Evolutionary conservation across 2,329 filamentous ascomycete species (phyloP), one percentile per base, ranked within the genome.

Genomic region (Nemania sp.): DNA sequence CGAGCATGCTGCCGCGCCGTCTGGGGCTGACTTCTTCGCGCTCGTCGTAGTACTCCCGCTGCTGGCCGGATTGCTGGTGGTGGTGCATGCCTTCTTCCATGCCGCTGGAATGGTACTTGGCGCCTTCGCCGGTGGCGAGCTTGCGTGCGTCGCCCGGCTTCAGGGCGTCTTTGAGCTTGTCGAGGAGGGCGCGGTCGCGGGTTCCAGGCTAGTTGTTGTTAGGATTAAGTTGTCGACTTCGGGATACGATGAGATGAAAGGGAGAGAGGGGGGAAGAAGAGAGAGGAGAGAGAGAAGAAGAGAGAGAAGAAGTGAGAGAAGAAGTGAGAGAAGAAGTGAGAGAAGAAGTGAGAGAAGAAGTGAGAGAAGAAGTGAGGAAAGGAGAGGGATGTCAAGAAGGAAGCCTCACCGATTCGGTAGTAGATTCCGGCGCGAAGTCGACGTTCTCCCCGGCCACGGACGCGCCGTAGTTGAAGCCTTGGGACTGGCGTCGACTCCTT

Each of bases 91-190:
- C 36, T n/a, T 46, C 43, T 39, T 46, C 57, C 37, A 51, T 42
- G 17, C 47, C 48, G 24, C 57, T 49, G 20, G 48, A 44, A n/a
- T n/a, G n/a, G n/a, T n/a, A n/a, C n/a, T n/a, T n/a, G n/a, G n/a
- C n/a, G n/a, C n/a, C n/a, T n/a, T n/a, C n/a, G n/a, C n/a, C n/a
- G n/a, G n/a, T n/a, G n/a, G 33, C 12, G 6, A 14, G 9, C 8
- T 30, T 22, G 3, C 44, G 37, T 24, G 51, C 43, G 26, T 61
- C 58, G 11, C 49, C 58, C 0, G 58, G 58, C 15, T 12, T 51
- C 17, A 61, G 47, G 3, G 58, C 58, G 6, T 59, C 52, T 39
- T 52, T 56, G 24, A 61, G 56, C 14, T 41, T 56, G 46, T 56
- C 53, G 4, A 59, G 44, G 23, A 61, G 46, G 2, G 54, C 54